Base-by-base conservation (phyloP, 441 rosid species). In the Erysimum cheiri region DNA sequence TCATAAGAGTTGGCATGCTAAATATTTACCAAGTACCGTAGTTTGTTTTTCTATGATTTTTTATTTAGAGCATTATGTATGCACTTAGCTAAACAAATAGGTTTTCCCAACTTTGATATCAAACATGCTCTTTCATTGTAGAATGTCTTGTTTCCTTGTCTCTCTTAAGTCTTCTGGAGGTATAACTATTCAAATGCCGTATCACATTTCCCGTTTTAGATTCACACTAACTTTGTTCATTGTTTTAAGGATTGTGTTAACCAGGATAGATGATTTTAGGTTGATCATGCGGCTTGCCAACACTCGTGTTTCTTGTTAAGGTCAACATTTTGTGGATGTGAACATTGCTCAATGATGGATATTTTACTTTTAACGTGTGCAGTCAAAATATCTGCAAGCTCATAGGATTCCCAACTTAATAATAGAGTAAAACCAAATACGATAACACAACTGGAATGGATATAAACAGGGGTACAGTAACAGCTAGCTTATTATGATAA, bases 381-480 rank as follows among this genome's bases (percentile, higher is more conserved):
- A 31, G 6, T 31, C 33, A 31, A 31, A 4, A 4, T 31, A 22
- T 31, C 33, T 4, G 1, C 33, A 31, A 31, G 33, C 33, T 31
- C n/a, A n/a, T n/a, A n/a, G n/a, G n/a, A n/a, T n/a, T n/a, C n/a
- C n/a, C n/a, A 19, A 15, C 48, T 6, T 15, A 44, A 14, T 6
- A 44, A n/a, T n/a, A n/a, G 48, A 44, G 2, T 44, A 14, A 43
- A 15, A 43, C 19, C 44, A 43, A 43, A 0, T 1, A 31, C 22
- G 22, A 19, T 19, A 19, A 37, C 41, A 37, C 8, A 3, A 44
- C 15, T 14, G 49, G 11, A 24, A 44, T 44, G 22, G 17, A 44
- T 44, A 15, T 44, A 44, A 44, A 44, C 49, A 44, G 24, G 49
- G 49, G 49, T 44, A 44, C 49, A 44, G 47, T 43, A n/a, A 41